Percentiles rank a stretch among this genome's conserved stretches.
Evolutionary conservation across 306 rosid species (phyloP).

Genomic region (Pachyrhizus erosus): DNA sequence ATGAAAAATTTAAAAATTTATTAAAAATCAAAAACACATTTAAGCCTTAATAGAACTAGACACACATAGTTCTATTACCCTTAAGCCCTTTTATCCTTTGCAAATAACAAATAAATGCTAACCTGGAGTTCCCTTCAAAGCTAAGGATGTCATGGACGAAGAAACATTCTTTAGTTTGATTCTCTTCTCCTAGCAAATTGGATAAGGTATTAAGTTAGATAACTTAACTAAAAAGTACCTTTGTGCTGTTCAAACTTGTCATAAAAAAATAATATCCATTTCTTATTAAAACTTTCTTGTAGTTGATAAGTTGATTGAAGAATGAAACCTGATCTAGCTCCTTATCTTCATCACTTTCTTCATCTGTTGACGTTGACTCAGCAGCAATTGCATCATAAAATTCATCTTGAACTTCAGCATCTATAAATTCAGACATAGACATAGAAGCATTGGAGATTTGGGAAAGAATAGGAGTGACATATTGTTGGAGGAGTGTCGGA

Average conservation of each 20-base stretch:
- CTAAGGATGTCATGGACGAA: constrained; percentile 51
- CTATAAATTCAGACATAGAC: constrained; percentile 57
- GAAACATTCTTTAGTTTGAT: constrained; percentile 65
- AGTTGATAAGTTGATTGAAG: constrained; percentile 30
- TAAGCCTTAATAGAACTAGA: not conserved
- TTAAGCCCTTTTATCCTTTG: constrained; percentile 3
- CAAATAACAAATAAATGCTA: constrained; percentile 24
- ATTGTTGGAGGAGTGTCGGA: constrained; percentile 62
- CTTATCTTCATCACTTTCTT: constrained; percentile 40
- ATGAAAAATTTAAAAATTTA: too few relatives aligned
- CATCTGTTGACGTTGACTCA: constrained; percentile 60
- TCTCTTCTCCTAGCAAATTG: constrained; percentile 52
- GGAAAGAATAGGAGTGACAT: constrained; percentile 55
- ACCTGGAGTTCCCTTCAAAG: constrained; percentile 57
- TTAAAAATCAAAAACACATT: too few relatives aligned
- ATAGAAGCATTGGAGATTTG: constrained; percentile 57
- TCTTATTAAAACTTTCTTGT: not conserved
- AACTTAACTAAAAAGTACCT: constrained; percentile 1
- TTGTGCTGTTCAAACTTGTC: not conserved
- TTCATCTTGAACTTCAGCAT: constrained; percentile 70
- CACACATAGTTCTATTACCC: not conserved
- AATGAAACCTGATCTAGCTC: constrained; percentile 51
- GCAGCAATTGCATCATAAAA: constrained; percentile 90
- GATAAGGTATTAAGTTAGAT: constrained; percentile 36
- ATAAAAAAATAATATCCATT: not conserved